Base-by-base conservation (phyloP, 2,329 filamentous ascomycete genomes). In the Neofusicoccum cordaticola region DNA sequence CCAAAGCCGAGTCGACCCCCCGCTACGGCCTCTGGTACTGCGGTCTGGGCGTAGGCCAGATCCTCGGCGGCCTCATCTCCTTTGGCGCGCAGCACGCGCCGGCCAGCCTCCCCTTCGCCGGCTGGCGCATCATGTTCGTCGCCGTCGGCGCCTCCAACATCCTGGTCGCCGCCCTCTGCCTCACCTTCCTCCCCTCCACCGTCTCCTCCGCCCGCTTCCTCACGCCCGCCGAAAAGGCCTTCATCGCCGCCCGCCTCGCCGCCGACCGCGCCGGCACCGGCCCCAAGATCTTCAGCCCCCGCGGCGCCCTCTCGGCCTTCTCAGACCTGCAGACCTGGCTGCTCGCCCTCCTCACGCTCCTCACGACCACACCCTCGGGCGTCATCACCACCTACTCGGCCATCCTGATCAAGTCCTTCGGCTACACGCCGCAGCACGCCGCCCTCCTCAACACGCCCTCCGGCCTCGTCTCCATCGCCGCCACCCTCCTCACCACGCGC, bases 11-110 rank as follows among this genome's bases (percentile, higher is more conserved):
- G 72, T 45, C 84, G 85, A 70, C 83, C 85, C 3, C 83, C 84
- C 81, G 86, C 8, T 86, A 87, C 71, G 84, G 82, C 17, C 80
- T 88, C 70, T 88, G 86, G 86, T 88, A 87, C 70, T 79, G 82
- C 39, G 85, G 86, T 8, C 42, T 67, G 17, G 67, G 66, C 2
- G 8, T 44, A 2, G 67, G 65, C 13, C 67, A 68, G 47, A 68
- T 67, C 13, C 73, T 86, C 12, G 86, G 85, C 0, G 84, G 84
- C 0, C 79, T 81, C 0, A 70, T 87, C 13, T 86, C 86, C 0
- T 88, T 82, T 65, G 86, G 84, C 0, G 74, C 88, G 15, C 84
- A 83, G 0, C 83, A 86, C 60, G 84, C 56, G 69, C 42, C 57
- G 0, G 69, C 73, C 34, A 64, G 74, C 1, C 51, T 56, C 3